phyloP scores from a whole-genome alignment of 768 basidiomycete genomes.

The Paxillus ammoniavirescens region DNA sequence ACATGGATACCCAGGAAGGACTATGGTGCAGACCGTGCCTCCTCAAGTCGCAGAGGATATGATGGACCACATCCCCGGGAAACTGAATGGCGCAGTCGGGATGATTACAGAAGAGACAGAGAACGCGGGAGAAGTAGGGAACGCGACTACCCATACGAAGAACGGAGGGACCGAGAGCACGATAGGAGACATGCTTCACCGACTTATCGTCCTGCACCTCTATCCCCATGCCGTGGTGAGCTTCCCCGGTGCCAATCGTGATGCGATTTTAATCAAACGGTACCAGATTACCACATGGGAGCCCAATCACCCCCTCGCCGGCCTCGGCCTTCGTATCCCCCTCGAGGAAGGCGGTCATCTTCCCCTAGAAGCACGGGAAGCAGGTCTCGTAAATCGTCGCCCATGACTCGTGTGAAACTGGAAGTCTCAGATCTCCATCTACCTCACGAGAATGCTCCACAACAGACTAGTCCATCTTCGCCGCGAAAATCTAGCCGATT shows the following conservation, averaged over 20 bases:
- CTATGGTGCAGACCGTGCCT: constrained; percentile 16
- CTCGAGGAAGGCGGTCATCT: constrained; percentile 21
- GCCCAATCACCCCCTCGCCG: constrained; percentile 13
- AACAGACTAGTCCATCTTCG: constrained; percentile 9
- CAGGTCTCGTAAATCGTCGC: constrained; percentile 24
- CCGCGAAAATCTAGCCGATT: constrained; percentile 1
- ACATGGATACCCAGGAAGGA: constrained; percentile 15
- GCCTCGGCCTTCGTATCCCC: constrained; percentile 8
- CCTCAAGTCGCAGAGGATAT: constrained; percentile 14
- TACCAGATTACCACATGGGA: constrained; percentile 16
- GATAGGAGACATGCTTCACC: constrained; percentile 20
- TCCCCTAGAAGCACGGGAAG: constrained; percentile 21
- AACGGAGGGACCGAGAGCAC: constrained; percentile 19
- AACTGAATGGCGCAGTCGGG: constrained; percentile 17
- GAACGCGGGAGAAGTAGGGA: constrained; percentile 23
- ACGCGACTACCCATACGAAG: constrained; percentile 14
- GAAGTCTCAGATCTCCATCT: constrained; percentile 11
- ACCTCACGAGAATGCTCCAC: constrained; percentile 11
- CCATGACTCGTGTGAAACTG: constrained; percentile 8
- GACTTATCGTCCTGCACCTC: constrained; percentile 16
- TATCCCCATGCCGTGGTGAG: constrained; percentile 29
- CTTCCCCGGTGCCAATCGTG: background rate
- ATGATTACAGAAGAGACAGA: constrained; percentile 23
- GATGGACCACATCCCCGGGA: constrained; percentile 7
- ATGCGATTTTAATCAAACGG: background rate